phyloP scores from a whole-genome alignment of 768 basidiomycete species.

The Tylopilus subfusipes region DNA sequence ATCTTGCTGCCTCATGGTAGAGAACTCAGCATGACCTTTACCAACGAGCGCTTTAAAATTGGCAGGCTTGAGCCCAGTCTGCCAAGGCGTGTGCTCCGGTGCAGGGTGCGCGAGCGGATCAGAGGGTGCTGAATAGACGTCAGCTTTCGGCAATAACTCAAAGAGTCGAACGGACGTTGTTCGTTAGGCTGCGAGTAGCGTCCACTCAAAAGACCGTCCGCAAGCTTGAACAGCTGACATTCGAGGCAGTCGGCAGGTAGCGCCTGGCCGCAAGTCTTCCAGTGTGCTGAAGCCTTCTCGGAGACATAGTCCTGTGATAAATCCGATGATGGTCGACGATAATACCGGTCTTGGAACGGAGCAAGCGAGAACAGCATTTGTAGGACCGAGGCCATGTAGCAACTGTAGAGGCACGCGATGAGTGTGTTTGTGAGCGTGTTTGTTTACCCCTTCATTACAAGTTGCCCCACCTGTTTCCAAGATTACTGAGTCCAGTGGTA shows the following conservation, averaged over 20 bases:
- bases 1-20: slow-evolving; percentile 97
- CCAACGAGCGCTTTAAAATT: slow-evolving; percentile 89
- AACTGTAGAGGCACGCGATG: slow-evolving; percentile 45
- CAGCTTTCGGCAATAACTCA: slow-evolving; percentile 6
- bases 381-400: slow-evolving; percentile 95
- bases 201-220: slow-evolving; percentile 89
- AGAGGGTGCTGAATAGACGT: slow-evolving; percentile 19
- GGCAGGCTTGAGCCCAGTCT: slow-evolving; percentile 77
- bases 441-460: not conserved
- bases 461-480: slow-evolving; percentile 74
- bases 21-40: slow-evolving; percentile 89
- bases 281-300: slow-evolving; percentile 48
- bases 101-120: slow-evolving; percentile 34
- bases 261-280: slow-evolving; percentile 54
- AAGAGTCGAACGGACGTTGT: slow-evolving; percentile 13
- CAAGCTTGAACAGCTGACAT: slow-evolving; percentile 91
- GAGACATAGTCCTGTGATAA: slow-evolving; percentile 7
- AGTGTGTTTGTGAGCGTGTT: not conserved
- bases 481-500: slow-evolving; percentile 83
- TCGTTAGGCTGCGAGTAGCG: slow-evolving; percentile 70
- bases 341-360: slow-evolving; percentile 73
- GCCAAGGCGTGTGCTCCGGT: slow-evolving; percentile 36
- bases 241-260: slow-evolving; percentile 87
- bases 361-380: slow-evolving; percentile 84
- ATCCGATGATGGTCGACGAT: slow-evolving; percentile 22